Conservation (phyloP, 805 yeast species). For the Kodamaea neixiangensis region DNA sequence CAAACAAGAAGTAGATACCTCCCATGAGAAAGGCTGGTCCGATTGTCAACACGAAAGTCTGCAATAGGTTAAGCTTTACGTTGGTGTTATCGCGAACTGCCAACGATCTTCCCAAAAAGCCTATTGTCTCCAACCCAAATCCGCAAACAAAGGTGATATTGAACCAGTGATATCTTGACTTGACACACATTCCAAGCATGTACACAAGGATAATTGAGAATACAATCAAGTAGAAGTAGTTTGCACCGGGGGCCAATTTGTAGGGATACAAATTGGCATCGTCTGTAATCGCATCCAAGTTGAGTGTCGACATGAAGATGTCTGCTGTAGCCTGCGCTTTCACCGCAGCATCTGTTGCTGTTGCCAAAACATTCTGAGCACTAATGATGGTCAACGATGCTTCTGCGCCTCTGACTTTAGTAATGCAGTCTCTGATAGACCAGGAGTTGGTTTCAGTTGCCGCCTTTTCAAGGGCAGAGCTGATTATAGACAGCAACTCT, state of each 20-base stretch:
- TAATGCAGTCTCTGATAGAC: constrained; percentile 16
- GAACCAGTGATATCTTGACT: constrained; percentile 23
- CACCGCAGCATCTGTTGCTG: constrained; percentile 32
- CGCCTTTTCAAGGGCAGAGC: constrained; percentile 8
- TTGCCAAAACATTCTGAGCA: constrained; percentile 39
- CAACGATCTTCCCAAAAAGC: constrained; percentile 13
- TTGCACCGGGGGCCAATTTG: constrained; percentile 14
- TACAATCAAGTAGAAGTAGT: constrained; percentile 16
- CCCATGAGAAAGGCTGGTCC: constrained; percentile 18
- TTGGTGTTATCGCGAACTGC: constrained; percentile 5
- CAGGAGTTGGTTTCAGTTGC: constrained; percentile 21
- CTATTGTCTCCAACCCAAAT: constrained; percentile 11
- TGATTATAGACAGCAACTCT: constrained; percentile 16
- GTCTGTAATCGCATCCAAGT: constrained; percentile 29
- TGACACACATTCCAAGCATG: constrained; percentile 15
- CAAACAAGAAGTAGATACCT: constrained; percentile 16
- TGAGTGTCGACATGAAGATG: constrained; percentile 33
- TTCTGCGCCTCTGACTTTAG: constrained; percentile 30
- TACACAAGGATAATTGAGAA: constrained; percentile 13
- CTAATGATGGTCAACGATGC: constrained; percentile 37
- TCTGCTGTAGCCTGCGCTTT: constrained; percentile 33
- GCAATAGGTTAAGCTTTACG: constrained; percentile 9
- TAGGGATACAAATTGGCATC: constrained; percentile 24
- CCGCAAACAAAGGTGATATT: constrained; percentile 15
- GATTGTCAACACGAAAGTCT: constrained; percentile 13